Base-by-base conservation (phyloP, 306 rosid genomes). In the Boehmeria nivea region DNA sequence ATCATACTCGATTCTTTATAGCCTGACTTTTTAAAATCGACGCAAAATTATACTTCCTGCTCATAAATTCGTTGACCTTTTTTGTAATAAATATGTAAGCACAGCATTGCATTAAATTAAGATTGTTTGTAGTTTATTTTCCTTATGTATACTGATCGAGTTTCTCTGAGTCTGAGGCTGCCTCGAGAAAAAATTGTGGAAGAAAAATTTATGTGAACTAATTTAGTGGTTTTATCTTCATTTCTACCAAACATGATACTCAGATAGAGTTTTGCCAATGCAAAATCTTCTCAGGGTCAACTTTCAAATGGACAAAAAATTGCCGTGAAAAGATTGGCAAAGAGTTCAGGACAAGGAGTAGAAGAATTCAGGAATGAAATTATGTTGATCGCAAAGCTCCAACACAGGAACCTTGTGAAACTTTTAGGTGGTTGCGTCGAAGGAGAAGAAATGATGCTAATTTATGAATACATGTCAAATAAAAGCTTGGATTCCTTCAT, bases 321-420 rank as follows among this genome's bases (percentile, higher is more conserved):
- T 13, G 64, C 71, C 8, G 72, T 78, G 20, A 84, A 81, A 70
- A 78, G 81, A 55, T 50, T 84, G 51, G 68, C 88, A 12, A 76
- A 54, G 33, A 9, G 45, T 36, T 81, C 88, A 2, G 72, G 79
- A 26, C 85, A 78, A 69, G 88, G 94, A 16, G 28, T 51, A 31
- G 72, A 76, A 43, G 85, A 84, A 51, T 78, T 84, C 51, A 78
- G 73, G 61, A 84, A 71, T 22, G 85, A 81, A 66, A 70, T 78
- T 34, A 52, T 39, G 28, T 63, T 84, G 57, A 81, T 84, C 45
- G 71, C 81, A 8, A 73, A 70, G 66, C 94, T 84, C 37, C 85
- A 84, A 51, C 88, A 78, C 23, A 57, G 81, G 12, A 84, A 81
- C 57, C 78, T 84, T 25, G 88, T 81, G 24, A 84, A 71, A 63